These are phyloP conservation scores for Solanum virginianum DNA, from an alignment of 257 asterid genomes.

Conservation along the genomic window DNA sequence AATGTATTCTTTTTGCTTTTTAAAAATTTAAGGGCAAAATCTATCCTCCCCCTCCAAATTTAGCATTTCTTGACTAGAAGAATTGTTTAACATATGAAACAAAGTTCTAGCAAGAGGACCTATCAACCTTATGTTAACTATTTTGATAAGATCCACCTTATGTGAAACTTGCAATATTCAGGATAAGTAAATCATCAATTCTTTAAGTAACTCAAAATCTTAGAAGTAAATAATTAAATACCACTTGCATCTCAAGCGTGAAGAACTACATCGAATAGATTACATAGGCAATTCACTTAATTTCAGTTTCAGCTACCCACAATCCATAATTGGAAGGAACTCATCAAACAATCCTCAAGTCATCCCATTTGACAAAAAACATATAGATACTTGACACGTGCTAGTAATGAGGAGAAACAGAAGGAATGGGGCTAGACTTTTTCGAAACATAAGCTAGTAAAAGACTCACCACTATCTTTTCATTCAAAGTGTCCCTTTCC, in stretches of 20 bases:
- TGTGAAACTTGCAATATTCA: not conserved
- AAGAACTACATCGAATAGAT: not conserved
- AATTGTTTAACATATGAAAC: not conserved
- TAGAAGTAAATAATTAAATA: not conserved
- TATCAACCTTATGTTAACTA: not conserved
- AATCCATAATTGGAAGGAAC: not conserved
- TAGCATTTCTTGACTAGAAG: not conserved
- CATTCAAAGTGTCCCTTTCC: conserved; percentile 83
- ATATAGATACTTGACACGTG: not conserved
- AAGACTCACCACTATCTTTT: conserved; percentile 70
- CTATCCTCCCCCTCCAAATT: not conserved
- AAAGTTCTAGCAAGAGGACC: not conserved
- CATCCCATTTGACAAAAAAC: not conserved
- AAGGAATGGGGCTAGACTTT: not conserved
- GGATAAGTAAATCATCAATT: not conserved
- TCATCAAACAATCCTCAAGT: not conserved
- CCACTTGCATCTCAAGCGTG: not conserved
- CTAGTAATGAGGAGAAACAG: not conserved
- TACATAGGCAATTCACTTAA: not conserved
- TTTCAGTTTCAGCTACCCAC: not conserved
- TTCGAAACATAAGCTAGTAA: not conserved
- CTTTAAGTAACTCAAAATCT: not conserved
- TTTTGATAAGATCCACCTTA: not conserved
- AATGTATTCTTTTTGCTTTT: not conserved
- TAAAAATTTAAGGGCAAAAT: not conserved